A percentile compares a stretch with the other conserved stretches of the same genome.
phyloP scores from a whole-genome alignment of 1,139 yeast genomes.

The Insectozyma bohioensis region DNA sequence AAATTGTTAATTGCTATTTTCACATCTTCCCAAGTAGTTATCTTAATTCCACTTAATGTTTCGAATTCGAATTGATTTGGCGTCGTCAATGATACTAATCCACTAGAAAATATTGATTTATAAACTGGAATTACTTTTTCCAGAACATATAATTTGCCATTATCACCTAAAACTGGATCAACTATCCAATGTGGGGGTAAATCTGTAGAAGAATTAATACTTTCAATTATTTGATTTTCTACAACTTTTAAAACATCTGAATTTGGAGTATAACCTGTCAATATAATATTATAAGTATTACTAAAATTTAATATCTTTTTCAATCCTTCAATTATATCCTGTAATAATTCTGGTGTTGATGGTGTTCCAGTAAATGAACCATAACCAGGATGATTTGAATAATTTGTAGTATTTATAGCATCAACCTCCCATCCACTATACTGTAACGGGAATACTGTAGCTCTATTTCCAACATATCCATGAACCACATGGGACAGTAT shows the following conservation, averaged over 20 bases:
- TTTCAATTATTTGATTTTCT: conserved; percentile 34
- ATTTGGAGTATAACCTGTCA: conserved; percentile 75
- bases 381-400: conserved; percentile 47
- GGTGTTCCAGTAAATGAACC: conserved; percentile 35
- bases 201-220: too few relatives aligned
- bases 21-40: conserved; percentile 22
- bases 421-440: conserved; percentile 47
- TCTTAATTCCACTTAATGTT: conserved; percentile 24
- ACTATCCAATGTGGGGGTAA: conserved; percentile 35
- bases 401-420: conserved; percentile 40
- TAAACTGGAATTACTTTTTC: conserved; percentile 33
- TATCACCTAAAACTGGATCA: conserved; percentile 45
- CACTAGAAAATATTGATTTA: conserved; percentile 23
- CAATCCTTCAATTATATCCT: conserved; percentile 25
- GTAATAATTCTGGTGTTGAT: conserved; percentile 19
- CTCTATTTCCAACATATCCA: conserved; percentile 48
- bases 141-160: conserved; percentile 37
- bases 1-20: conserved; percentile 23
- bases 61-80: conserved; percentile 47
- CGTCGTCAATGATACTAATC: conserved; percentile 32
- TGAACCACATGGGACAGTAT: conserved; percentile 47
- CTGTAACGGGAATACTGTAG: conserved; percentile 45
- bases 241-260: conserved; percentile 51
- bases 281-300: conserved; percentile 53
- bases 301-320: conserved; percentile 22